Conservation (phyloP, 805 yeast genomes). For the Lachancea kluyveri region DNA sequence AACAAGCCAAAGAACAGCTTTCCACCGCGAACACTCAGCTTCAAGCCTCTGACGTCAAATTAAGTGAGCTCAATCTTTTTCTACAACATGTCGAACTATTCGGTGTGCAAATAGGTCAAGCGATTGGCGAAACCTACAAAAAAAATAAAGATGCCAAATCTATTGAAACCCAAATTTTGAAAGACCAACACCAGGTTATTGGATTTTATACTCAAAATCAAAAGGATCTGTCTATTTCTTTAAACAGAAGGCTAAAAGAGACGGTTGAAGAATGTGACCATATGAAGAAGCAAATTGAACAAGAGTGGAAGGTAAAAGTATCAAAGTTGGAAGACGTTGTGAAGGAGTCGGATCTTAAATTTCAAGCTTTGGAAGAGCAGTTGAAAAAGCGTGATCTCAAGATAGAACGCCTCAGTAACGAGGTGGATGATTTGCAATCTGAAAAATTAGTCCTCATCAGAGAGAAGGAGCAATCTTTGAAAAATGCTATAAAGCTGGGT, state of each 20-base stretch:
- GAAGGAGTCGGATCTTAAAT: conserved; percentile 8
- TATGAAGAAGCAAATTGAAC: conserved; percentile 10
- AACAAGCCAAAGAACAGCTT: conserved; percentile 1
- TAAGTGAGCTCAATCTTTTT: conserved; percentile 8
- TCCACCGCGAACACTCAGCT: too few relatives aligned
- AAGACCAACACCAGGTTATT: conserved; percentile 8
- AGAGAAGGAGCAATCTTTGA: conserved; percentile 2
- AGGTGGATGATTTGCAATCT: conserved; percentile 4
- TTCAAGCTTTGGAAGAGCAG: conserved; percentile 1
- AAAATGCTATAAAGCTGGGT: neutral
- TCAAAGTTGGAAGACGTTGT: too few relatives aligned
- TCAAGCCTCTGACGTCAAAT: too few relatives aligned
- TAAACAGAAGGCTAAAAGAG: conserved; percentile 6
- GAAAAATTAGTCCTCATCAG: conserved; percentile 2
- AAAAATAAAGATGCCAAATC: conserved; percentile 9
- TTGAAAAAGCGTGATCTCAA: conserved; percentile 5
- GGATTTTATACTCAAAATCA: conserved; percentile 15
- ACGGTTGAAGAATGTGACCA: conserved; percentile 2
- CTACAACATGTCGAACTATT: conserved; percentile 12
- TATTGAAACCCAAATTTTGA: conserved; percentile 1
- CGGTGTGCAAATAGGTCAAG: conserved; percentile 12
- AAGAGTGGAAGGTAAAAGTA: conserved; percentile 12
- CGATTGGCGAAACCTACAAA: conserved; percentile 8
- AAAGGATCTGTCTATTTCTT: conserved; percentile 2
- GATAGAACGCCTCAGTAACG: conserved; percentile 4